Percentiles rank a stretch among this genome's conserved stretches.
Conservation (phyloP, 306 rosid species). For the Myrica gale region DNA sequence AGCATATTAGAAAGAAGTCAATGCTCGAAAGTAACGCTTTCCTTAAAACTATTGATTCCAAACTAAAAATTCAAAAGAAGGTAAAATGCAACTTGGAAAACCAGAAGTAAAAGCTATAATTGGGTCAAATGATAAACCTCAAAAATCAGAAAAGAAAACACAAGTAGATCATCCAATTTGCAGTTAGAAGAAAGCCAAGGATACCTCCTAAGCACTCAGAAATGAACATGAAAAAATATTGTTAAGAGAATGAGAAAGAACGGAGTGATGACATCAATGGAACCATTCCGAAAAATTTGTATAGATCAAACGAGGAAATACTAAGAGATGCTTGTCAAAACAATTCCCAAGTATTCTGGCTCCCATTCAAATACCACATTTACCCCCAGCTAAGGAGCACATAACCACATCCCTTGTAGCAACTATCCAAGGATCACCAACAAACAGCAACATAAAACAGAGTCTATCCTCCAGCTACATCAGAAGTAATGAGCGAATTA, state of each 20-base stretch:
- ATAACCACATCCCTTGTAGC: neutral
- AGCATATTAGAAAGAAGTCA: conserved; percentile 14
- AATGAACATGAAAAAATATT: neutral
- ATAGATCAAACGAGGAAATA: neutral
- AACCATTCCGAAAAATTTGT: neutral
- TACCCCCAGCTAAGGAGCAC: neutral
- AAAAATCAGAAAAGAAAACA: neutral
- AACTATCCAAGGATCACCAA: neutral
- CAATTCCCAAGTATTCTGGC: neutral
- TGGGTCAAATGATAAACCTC: neutral
- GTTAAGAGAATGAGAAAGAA: neutral
- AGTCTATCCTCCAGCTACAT: neutral
- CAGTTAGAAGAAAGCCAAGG: neutral
- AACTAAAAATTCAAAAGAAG: neutral
- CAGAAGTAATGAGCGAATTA: neutral
- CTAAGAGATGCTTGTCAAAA: neutral
- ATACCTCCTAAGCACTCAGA: neutral
- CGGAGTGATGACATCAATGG: neutral
- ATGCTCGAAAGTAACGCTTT: conserved; percentile 16
- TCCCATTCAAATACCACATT: neutral
- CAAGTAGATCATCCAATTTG: neutral
- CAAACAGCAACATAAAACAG: neutral
- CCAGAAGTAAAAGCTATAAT: neutral
- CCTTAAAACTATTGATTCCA: conserved; percentile 14
- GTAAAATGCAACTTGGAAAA: neutral